Base-by-base conservation (phyloP, 257 asterid genomes). In the Craterostigma plantagineum region DNA sequence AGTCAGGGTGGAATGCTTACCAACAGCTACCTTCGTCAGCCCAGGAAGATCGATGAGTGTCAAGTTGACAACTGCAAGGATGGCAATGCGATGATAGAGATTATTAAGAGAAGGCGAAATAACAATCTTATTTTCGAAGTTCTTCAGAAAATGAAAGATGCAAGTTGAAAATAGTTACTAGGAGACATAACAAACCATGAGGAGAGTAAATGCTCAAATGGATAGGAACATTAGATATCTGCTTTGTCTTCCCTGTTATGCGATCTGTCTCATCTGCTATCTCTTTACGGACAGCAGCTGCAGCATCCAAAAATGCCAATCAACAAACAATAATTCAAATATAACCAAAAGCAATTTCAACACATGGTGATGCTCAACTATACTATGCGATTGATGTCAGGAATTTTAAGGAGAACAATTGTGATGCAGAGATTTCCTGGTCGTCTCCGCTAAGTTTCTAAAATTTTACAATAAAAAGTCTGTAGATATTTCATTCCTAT, bases 11-110 rank as follows among this genome's bases (percentile, higher is more conserved):
- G 15, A 54, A 49, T 53, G 58, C 91, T 81, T 67, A 81, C 97
- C 94, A 63, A 86, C 92, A 52, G 94, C 96, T 52, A 77, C 97
- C 75, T 86, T 86, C 27, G 97, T 86, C 68, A 86, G 56, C 53
- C 97, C 97, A 23, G 97, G 97, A 68, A 86, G 97, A 71, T 86
- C 97, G 37, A 86, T 76, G 66, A 86, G 84, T 43, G 97, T 86
- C 48, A 81, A 69, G 57, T 86, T 72, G 15, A 86, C 97, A 34
- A 86, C 97, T 86, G 94, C 73, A 67, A 56, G 47, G 53, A 46
- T 37, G 43, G 55, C 30, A 45, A 42, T 49, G 47, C 49, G 23
- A 10, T 38, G 18, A 33, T n/a, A 42, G 18, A 14, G 12, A 41
- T 0, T 33, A 33, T 34, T 23, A 47, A 39, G 30, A 43, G 44